Base-by-base conservation (phyloP, 2,329 filamentous ascomycete genomes). In the Truncatella angustata region DNA sequence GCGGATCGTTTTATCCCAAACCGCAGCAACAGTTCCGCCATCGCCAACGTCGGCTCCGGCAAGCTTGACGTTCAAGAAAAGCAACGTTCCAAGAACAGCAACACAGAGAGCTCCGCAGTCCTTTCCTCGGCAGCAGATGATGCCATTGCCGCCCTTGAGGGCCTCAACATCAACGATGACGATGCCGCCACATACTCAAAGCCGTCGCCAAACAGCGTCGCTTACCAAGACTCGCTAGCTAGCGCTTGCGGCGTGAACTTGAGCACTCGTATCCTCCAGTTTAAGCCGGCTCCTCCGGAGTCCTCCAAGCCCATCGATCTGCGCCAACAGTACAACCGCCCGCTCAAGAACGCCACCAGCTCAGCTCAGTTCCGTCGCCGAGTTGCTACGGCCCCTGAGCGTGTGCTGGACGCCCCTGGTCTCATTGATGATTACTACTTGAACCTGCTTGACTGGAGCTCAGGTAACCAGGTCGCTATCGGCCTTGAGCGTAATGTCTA, bases 401-500 rank as follows among this genome's bases (percentile, higher is more conserved):
- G 94, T 58, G 94, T 99, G 12, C 84, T 99, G 23, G 94, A 99
- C 72, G 94, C 94, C 4, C 94, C 94, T 5, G 94, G 93, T 51
- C 84, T 99, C 49, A 88, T 97, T 56, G 94, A 99, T 65, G 94
- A 99, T 76, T 99, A 97, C 81, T 99, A 99, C 72, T 88, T 99
- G 63, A 99, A 99, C 78, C 81, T 99, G 35, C 85, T 99, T 23
- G 94, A 99, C 77, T 99, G 94, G 94, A 96, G 92, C 68, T 94
- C 91, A 5, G 87, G 89, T 55, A 99, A 99, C 78, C 94, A 99
- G 73, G 93, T 99, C 50, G 94, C 94, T 45, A 97, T 99, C 68
- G 94, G 93, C 52, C 85, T 99, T 11, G 94, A 97, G 77, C 91
- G 93, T 60, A 96, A 88, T 61, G 94, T 99, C 63, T 99, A 99